These are phyloP conservation scores for Debaryomyces sp. DNA, from an alignment of 1,139 yeast genomes.

Conservation along the genomic window DNA sequence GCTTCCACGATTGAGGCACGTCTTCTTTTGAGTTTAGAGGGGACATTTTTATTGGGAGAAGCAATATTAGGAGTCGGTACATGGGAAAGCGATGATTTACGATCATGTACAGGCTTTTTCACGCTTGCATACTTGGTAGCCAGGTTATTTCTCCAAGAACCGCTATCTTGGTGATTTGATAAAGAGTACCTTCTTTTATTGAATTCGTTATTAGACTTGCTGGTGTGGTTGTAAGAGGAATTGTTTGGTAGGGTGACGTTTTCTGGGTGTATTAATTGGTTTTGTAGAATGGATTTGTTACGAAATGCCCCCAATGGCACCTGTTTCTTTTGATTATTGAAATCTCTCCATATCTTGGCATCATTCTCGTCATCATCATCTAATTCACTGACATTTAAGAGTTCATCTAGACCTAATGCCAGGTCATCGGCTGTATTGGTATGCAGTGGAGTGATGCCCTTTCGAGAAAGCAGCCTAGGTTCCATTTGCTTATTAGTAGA, in stretches of 20 bases:
- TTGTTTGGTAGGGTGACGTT: slow-evolving; percentile 23
- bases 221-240: slow-evolving; percentile 24
- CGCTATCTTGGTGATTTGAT: slow-evolving; percentile 12
- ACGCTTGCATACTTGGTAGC: background rate
- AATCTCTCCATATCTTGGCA: slow-evolving; percentile 54
- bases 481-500: slow-evolving; percentile 11
- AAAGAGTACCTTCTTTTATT: slow-evolving; percentile 23
- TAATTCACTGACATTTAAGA: slow-evolving; percentile 83
- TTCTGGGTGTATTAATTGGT: slow-evolving; percentile 25
- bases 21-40: slow-evolving; percentile 41
- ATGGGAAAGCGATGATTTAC: background rate
- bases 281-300: slow-evolving; percentile 62
- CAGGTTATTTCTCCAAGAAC: background rate
- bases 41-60: slow-evolving; percentile 9
- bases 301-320: slow-evolving; percentile 90
- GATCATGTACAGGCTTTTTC: slow-evolving; percentile 4
- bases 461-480: slow-evolving; percentile 25
- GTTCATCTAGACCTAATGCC: slow-evolving; percentile 80
- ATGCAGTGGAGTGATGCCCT: slow-evolving; percentile 19
- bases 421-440: slow-evolving; percentile 46
- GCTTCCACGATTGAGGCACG: slow-evolving; percentile 73
- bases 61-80: background rate
- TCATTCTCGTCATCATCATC: slow-evolving; percentile 75
- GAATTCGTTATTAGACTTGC: slow-evolving; percentile 23
- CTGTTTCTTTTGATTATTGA: slow-evolving; percentile 51